Evolutionary conservation across 2,329 filamentous ascomycete species (phyloP).

Genomic region (Lasiodiplodia sp.): DNA sequence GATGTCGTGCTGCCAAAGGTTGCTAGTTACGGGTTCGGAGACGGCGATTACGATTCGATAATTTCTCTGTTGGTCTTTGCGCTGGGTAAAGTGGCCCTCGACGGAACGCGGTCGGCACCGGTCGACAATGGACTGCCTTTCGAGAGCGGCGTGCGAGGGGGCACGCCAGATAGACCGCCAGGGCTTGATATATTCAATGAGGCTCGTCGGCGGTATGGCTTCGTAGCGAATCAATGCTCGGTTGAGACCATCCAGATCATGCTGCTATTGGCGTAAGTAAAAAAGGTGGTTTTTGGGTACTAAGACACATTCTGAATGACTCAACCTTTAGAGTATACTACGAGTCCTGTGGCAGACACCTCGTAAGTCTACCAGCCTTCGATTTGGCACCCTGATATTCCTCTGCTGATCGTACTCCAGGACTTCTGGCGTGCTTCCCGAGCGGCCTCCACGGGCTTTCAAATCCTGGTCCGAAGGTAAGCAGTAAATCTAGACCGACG

Average conservation of each 20-base stretch:
- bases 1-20: conserved; percentile 39
- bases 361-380: conserved; percentile 47
- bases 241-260: conserved; percentile 67
- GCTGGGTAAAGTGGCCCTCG: conserved; percentile 65
- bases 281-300: neutral
- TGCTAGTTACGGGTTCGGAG: conserved; percentile 57
- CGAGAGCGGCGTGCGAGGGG: conserved; percentile 62
- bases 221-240: conserved; percentile 61
- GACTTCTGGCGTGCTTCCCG: conserved; percentile 68
- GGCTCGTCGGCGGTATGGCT: conserved; percentile 66
- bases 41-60: conserved; percentile 58
- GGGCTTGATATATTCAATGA: conserved; percentile 69
- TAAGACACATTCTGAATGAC: neutral
- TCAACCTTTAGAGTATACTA: conserved; percentile 53
- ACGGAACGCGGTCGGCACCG: conserved; percentile 57
- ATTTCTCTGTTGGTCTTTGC: conserved; percentile 66
- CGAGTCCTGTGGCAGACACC: conserved; percentile 59
- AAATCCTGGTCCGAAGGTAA: conserved; percentile 63
- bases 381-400: neutral
- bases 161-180: conserved; percentile 59
- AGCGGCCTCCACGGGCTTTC: conserved; percentile 64
- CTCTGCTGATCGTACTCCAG: conserved; percentile 43
- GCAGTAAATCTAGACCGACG: conserved; percentile 32
- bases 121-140: conserved; percentile 49
- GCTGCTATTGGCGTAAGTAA: conserved; percentile 61